These are phyloP conservation scores for Eleusine indica DNA, from an alignment of 176 grass and related monocot genomes.

Conservation along the genomic window DNA sequence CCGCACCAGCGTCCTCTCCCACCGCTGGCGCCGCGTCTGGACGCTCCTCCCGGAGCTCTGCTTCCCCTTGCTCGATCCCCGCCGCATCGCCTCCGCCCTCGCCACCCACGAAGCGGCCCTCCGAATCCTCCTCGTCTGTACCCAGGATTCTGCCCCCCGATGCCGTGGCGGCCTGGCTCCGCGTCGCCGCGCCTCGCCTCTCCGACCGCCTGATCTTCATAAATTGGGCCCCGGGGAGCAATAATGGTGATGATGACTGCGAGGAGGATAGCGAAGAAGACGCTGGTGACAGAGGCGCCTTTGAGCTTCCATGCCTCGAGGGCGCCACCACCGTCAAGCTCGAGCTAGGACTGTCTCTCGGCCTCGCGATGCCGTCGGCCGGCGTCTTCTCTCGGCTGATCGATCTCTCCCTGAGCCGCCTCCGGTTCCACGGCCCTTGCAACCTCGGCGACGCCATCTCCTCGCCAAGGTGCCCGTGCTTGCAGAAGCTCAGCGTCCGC, in stretches of 20 bases:
- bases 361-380: not conserved
- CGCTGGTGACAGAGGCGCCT: not conserved
- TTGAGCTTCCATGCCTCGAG: not conserved
- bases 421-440: not conserved
- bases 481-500: not conserved
- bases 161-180: slow-evolving; percentile 26
- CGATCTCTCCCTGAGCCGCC: not conserved
- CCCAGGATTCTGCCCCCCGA: not conserved
- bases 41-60: slow-evolving; percentile 11
- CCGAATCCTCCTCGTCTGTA: not conserved
- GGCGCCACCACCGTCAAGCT: not conserved
- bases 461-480: not conserved
- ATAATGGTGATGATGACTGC: not conserved
- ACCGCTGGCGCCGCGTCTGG: slow-evolving; percentile 31
- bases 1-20: slow-evolving; percentile 36
- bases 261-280: not conserved
- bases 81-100: not conserved
- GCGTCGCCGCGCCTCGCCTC: slow-evolving; percentile 28
- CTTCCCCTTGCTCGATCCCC: not conserved
- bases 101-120: not conserved
- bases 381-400: not conserved
- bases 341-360: not conserved
- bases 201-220: not conserved
- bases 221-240: not conserved
- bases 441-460: not conserved